phyloP scores from a whole-genome alignment of 2,329 filamentous ascomycete species.

The Diaporthe helianthi region DNA sequence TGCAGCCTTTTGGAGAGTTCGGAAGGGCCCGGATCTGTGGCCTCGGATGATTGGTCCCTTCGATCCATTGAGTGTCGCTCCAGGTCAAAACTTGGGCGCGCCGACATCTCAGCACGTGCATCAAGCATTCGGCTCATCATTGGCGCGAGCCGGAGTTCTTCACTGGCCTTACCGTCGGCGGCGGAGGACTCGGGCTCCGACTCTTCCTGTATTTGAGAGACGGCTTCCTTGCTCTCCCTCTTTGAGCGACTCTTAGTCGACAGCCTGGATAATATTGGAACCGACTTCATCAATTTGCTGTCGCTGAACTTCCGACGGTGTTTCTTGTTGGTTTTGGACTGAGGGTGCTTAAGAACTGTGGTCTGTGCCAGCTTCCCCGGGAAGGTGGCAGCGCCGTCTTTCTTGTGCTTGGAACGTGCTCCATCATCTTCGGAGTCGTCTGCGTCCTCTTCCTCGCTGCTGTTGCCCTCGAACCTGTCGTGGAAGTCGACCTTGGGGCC shows the following conservation, averaged over 20 bases:
- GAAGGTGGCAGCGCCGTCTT: conserved; percentile 30
- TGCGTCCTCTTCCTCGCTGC: conserved; percentile 82
- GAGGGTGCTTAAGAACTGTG: conserved; percentile 44
- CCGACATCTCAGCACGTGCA: conserved; percentile 69
- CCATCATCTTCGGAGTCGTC: conserved; percentile 47
- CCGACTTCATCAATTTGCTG: conserved; percentile 68
- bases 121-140: conserved; percentile 82
- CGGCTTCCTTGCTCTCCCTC: conserved; percentile 49
- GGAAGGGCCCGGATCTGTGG: conserved; percentile 54
- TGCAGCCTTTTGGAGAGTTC: conserved; percentile 75
- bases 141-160: conserved; percentile 64
- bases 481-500: conserved; percentile 84
- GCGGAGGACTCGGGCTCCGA: conserved; percentile 40
- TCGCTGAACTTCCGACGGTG: conserved; percentile 70
- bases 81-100: conserved; percentile 64
- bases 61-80: conserved; percentile 54
- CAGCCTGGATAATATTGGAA: conserved; percentile 65
- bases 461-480: conserved; percentile 78
- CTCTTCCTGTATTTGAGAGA: conserved; percentile 47
- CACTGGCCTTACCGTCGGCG: conserved; percentile 36
- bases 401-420: not conserved
- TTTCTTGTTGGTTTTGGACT: conserved; percentile 43
- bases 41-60: conserved; percentile 40
- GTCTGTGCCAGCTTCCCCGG: conserved; percentile 49
- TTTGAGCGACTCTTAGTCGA: conserved; percentile 49